A percentile compares a stretch with the other conserved stretches of the same genome.
These are phyloP conservation scores for Coemansia sp. DNA, from an alignment of 192 early-diverging fungal species.

Conservation along the genomic window DNA sequence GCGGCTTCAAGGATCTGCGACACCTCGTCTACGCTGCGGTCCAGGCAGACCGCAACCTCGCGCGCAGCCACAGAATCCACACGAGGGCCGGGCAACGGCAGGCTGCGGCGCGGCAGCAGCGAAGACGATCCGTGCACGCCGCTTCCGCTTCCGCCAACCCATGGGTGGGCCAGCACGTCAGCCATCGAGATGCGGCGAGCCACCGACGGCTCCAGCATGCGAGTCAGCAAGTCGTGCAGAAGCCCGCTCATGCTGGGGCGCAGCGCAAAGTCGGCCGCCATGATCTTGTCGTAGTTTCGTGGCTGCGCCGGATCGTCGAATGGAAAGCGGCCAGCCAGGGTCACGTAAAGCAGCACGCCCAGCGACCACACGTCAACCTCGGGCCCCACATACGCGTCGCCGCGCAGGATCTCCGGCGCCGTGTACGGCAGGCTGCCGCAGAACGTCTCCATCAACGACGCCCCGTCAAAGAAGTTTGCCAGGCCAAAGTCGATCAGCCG, in stretches of 20 bases:
- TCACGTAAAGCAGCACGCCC: slow-evolving; percentile 87
- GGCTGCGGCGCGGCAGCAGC: slow-evolving; percentile 27
- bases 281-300: slow-evolving; percentile 61
- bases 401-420: slow-evolving; percentile 89
- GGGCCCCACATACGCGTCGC: slow-evolving; percentile 87
- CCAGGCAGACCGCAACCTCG: slow-evolving; percentile 47
- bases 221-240: slow-evolving; percentile 47
- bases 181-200: slow-evolving; percentile 37
- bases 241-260: slow-evolving; percentile 33
- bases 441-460: slow-evolving; percentile 74
- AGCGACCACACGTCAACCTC: slow-evolving; percentile 97
- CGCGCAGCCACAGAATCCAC: slow-evolving; percentile 27
- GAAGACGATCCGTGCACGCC: slow-evolving; percentile 10
- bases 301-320: slow-evolving; percentile 58
- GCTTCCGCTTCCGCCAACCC: slow-evolving; percentile 23
- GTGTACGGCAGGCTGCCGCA: slow-evolving; percentile 94
- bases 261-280: slow-evolving; percentile 57
- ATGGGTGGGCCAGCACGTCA: slow-evolving; percentile 35
- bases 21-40: slow-evolving; percentile 40
- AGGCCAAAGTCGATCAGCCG: slow-evolving; percentile 95
- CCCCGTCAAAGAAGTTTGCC: slow-evolving; percentile 75
- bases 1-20: slow-evolving; percentile 28
- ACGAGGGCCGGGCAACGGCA: slow-evolving; percentile 30
- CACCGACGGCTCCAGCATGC: slow-evolving; percentile 51
- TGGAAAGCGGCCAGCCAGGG: slow-evolving; percentile 74